A percentile compares a stretch with the other conserved stretches of the same genome.
phyloP scores from a whole-genome alignment of 148 eudicot genomes.

The Vaccinium corymbosum region DNA sequence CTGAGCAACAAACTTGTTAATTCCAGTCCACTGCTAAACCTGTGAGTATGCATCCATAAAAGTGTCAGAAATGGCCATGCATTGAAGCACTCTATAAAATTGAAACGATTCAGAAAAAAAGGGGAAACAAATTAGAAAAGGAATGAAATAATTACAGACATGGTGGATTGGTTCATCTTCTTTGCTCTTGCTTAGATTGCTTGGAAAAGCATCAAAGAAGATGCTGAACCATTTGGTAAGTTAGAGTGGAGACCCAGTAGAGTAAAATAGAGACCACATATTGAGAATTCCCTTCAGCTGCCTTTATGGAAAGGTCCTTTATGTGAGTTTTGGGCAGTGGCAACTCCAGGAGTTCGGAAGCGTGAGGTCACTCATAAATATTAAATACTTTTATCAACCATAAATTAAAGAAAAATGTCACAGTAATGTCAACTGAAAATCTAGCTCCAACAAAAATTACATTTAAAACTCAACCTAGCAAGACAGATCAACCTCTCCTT shows the following conservation, averaged over 20 bases:
- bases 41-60: conserved; percentile 4
- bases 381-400: no score
- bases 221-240: background rate
- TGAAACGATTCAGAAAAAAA: background rate
- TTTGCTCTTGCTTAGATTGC: conserved; percentile 10
- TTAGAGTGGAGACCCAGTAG: background rate
- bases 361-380: no score
- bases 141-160: conserved; percentile 8
- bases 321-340: background rate
- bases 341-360: no score
- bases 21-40: conserved; percentile 27
- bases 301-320: background rate
- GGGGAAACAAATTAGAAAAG: background rate
- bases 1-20: conserved; percentile 17
- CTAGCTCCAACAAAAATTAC: no score
- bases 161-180: conserved; percentile 8
- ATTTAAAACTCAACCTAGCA: no score
- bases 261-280: background rate
- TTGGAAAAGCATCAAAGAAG: background rate
- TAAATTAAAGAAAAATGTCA: no score
- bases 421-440: no score
- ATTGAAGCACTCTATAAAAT: background rate
- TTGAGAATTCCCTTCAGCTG: background rate
- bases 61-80: background rate
- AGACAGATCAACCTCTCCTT: no score